Evolutionary conservation across 2,329 filamentous ascomycete genomes (phyloP), one percentile per base, ranked within the genome.

Genomic region (Zymoseptoria ardabiliae): DNA sequence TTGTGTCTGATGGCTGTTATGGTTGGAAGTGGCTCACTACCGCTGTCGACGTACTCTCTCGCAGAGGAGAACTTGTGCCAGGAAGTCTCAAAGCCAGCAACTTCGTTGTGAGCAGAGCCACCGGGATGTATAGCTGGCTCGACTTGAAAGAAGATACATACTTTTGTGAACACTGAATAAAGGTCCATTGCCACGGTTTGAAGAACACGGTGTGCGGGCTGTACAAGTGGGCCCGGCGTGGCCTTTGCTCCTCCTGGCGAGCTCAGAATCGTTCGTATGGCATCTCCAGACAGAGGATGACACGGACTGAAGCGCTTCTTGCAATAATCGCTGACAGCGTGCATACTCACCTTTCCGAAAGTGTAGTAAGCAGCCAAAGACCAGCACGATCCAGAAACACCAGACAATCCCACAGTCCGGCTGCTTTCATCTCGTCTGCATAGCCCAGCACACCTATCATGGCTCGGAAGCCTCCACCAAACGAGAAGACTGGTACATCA

Each of bases 371-470:
- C 66, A 9, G 68, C 69, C 13, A 71, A 56, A 7, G 68, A 66
- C 69, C 69, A 71, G 61, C 70, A 73, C 2, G 69, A 68, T 22
- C 70, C 69, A 45, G 69, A 71, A 0, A 73, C 70, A 6, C 70
- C 71, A 17, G 69, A 60, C 68, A 68, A 56, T 72, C 70, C 69
- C 69, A 72, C 4, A 71, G 61, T 3, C 71, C 70, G 28, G 63
- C 57, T 45, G 61, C 57, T 57, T 70, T 69, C 68, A 71, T 70
- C 23, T 68, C 63, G 25, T 68, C 58, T 30, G 60, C 62, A 57
- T 70, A 73, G n/a, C 66, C 71, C 19, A 72, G 57, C 53, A 65
- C 59, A 2, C 61, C 65, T 30, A 71, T 63, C 67, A 72, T 71
- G 20, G 71, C 69, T 19, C 70, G 62, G 45, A 71, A 71, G 1